phyloP scores from a whole-genome alignment of 2,329 filamentous ascomycete species.

The Colletotrichum melonis region DNA sequence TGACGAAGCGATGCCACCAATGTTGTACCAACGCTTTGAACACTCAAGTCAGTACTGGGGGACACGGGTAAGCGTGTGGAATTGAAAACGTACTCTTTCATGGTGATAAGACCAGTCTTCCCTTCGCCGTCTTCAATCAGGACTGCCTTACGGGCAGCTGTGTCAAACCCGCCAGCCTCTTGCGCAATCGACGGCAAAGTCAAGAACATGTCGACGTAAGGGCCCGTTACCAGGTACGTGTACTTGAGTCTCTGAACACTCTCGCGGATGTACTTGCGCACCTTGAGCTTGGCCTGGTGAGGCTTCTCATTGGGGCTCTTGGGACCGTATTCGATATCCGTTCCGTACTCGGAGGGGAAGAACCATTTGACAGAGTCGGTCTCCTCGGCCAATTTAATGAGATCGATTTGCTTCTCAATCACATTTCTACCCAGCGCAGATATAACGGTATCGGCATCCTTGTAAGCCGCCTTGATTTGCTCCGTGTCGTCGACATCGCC shows the following conservation, averaged over 20 bases:
- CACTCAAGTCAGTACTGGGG: slow-evolving; percentile 1
- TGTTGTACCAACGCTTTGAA: slow-evolving; percentile 70
- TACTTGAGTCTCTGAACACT: slow-evolving; percentile 65
- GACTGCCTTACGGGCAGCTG: slow-evolving; percentile 65
- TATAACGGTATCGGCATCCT: slow-evolving; percentile 73
- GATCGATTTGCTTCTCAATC: slow-evolving; percentile 68
- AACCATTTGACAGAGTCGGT: slow-evolving; percentile 69
- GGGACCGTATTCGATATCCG: slow-evolving; percentile 71
- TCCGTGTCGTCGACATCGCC: slow-evolving; percentile 50
- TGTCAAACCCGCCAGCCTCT: slow-evolving; percentile 68
- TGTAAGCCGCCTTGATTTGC: slow-evolving; percentile 65
- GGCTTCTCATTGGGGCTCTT: slow-evolving; percentile 70
- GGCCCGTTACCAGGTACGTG: slow-evolving; percentile 77
- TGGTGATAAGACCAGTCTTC: slow-evolving; percentile 75
- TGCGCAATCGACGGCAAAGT: slow-evolving; percentile 48
- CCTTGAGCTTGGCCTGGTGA: slow-evolving; percentile 76
- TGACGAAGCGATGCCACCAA: slow-evolving; percentile 71
- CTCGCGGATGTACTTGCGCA: slow-evolving; percentile 70
- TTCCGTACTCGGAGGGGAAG: slow-evolving; percentile 76
- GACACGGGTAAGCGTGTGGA: too few species aligned
- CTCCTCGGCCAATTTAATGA: slow-evolving; percentile 70
- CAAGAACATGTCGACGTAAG: slow-evolving; percentile 74
- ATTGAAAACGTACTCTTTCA: slow-evolving; percentile 69
- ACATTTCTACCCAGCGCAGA: slow-evolving; percentile 73
- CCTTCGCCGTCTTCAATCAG: slow-evolving; percentile 72